A percentile compares a stretch with the other conserved stretches of the same genome.
Evolutionary conservation across 805 yeast species (phyloP).

Genomic region (Candida multigemmis): DNA sequence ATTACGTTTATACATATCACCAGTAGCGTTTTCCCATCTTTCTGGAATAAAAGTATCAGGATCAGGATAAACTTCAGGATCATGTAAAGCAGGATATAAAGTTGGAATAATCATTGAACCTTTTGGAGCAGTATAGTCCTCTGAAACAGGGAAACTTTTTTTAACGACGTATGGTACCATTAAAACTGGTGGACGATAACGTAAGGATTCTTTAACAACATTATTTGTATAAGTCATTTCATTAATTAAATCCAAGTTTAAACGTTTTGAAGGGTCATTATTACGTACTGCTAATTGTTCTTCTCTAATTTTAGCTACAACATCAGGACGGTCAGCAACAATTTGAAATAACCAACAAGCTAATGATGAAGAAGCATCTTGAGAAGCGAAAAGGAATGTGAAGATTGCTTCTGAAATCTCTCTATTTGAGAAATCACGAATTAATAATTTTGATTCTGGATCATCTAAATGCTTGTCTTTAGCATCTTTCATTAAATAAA

Average conservation of each 20-base stretch:
- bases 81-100: slow-evolving; percentile 91
- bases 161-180: slow-evolving; percentile 98
- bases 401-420: slow-evolving; percentile 95
- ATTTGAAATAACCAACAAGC: slow-evolving; percentile 98
- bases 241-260: slow-evolving; percentile 69
- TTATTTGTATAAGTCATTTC: slow-evolving; percentile 79
- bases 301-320: slow-evolving; percentile 75
- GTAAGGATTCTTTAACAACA: slow-evolving; percentile 87
- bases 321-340: slow-evolving; percentile 92
- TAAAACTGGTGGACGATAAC: slow-evolving; percentile 94
- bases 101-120: slow-evolving; percentile 97
- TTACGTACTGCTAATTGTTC: slow-evolving; percentile 82
- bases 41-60: slow-evolving; percentile 95
- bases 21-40: slow-evolving; percentile 85
- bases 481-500: slow-evolving; percentile 73
- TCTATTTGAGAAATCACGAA: slow-evolving; percentile 78
- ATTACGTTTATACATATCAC: slow-evolving; percentile 70
- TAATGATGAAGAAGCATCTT: slow-evolving; percentile 94
- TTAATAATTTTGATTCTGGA: slow-evolving; percentile 46
- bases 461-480: slow-evolving; percentile 40
- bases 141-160: slow-evolving; percentile 74
- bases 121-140: slow-evolving; percentile 85
- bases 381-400: slow-evolving; percentile 95
- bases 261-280: slow-evolving; percentile 56
- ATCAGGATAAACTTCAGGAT: slow-evolving; percentile 90